Percentiles rank a stretch among this genome's conserved stretches.
Conservation (phyloP, 768 basidiomycete genomes). For the Macrolepiota dolichaula region DNA sequence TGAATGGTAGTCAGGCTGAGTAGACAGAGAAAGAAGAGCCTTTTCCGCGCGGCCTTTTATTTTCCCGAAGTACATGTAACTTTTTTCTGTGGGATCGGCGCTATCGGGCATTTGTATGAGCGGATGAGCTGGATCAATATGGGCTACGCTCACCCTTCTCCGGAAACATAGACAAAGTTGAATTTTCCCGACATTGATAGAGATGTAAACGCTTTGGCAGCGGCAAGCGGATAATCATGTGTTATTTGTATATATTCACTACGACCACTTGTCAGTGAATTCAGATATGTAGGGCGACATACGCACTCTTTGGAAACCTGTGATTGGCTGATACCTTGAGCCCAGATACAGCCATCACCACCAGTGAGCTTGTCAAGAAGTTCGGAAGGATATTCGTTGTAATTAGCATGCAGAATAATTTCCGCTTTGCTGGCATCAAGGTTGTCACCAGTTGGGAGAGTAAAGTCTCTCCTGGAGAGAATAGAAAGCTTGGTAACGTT, state of each 20-base stretch:
- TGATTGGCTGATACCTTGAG: constrained; percentile 22
- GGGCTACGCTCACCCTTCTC: no score
- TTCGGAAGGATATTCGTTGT: constrained; percentile 15
- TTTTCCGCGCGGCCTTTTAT: constrained; percentile 24
- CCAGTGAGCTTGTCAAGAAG: constrained; percentile 17
- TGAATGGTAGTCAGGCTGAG: constrained; percentile 9
- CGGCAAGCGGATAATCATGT: constrained; percentile 23
- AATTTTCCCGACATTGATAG: background rate
- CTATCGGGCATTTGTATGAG: no score
- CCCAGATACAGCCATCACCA: constrained; percentile 24
- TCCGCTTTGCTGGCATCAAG: constrained; percentile 19
- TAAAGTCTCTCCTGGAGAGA: constrained; percentile 14
- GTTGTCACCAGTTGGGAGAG: constrained; percentile 12
- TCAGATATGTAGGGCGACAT: background rate
- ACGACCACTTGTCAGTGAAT: background rate
- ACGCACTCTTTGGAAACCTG: constrained; percentile 23
- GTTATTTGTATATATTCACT: constrained; percentile 25
- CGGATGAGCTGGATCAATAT: no score
- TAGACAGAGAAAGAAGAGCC: constrained; percentile 14
- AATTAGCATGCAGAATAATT: constrained; percentile 22
- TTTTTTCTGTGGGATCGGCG: no score
- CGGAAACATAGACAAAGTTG: no score
- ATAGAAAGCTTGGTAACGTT: constrained; percentile 23
- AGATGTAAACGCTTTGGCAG: constrained; percentile 19
- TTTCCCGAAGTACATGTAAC: no score